Base-by-base conservation (phyloP, 2,329 filamentous ascomycete species). In the Exophiala phaeomuriformis region DNA sequence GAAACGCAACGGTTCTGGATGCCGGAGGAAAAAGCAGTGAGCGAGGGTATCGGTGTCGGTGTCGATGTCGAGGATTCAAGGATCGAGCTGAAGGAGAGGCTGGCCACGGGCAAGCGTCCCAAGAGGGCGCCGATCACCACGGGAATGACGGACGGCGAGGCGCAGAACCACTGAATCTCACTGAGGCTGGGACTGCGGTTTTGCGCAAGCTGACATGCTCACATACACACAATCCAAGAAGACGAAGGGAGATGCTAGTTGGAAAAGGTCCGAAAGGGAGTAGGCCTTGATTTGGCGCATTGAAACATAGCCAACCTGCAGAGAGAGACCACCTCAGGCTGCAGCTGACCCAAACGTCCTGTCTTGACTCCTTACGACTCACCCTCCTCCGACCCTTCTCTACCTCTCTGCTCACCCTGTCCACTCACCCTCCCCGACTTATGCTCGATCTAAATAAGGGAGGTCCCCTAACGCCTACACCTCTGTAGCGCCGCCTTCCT, bases 21-120 rank as follows among this genome's bases (percentile, higher is more conserved):
- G 44, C 44, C 29, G 27, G 31, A 4, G 12, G 31, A 45, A n/a
- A 35, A 33, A 27, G 32, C 36, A 33, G 27, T 29, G 29, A 19
- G 19, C 19, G 44, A 32, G 30, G 9, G 36, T 32, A 48, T 31
- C 8, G 35, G 28, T 37, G 9, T 30, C n/a, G 32, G 27, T 46
- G 5, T 43, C 30, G 30, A 44, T n/a, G 47, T n/a, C 39, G 19
- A 27, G 39, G 39, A 28, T 9, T 41, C 39, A 27, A 41, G 40
- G 47, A 58, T 55, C 52, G 19, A 53, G 54, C 51, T 52, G 47
- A 52, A 54, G 44, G 49, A 52, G 39, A 50, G 53, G 40, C 53
- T 53, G 54, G 52, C 51, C 53, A 55, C 55, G 53, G 31, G 47
- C 19, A 19, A 19, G 19, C 19, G 19, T 19, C 42, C 33, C 43